Evolutionary conservation across 495 filamentous ascomycete genomes (phyloP).

Genomic region (Clohesyomyces aquaticus): DNA sequence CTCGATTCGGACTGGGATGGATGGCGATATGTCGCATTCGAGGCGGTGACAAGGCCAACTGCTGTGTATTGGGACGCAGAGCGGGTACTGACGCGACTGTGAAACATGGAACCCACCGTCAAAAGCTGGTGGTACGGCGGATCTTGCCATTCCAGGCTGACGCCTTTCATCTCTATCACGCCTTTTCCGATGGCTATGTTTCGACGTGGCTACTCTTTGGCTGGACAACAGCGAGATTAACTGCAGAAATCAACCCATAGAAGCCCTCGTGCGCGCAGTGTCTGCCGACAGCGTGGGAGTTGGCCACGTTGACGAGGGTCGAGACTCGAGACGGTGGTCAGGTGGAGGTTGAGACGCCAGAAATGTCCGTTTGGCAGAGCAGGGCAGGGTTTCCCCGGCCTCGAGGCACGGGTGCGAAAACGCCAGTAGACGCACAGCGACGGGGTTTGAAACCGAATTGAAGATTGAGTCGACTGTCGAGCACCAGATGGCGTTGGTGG

Average conservation of each 20-base stretch:
- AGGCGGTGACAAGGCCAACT: conserved; percentile 1
- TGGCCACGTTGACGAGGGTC: conserved; percentile 5
- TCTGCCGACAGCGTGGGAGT: background rate
- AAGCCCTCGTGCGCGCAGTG: too few species aligned
- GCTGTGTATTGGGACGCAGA: conserved; percentile 15
- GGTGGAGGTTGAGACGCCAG: conserved; percentile 11
- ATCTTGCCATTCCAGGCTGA: background rate
- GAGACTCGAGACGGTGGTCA: conserved; percentile 19
- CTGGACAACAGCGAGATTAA: background rate
- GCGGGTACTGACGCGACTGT: conserved; percentile 4
- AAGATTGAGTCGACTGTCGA: conserved; percentile 16
- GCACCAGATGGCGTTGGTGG: conserved; percentile 32
- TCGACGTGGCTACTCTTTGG: background rate
- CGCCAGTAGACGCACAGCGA: conserved; percentile 11
- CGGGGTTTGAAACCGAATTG: conserved; percentile 19
- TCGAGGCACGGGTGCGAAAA: background rate
- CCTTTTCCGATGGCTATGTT: background rate
- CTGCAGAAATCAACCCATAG: background rate
- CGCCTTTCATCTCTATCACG: too few species aligned
- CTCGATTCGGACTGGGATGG: background rate
- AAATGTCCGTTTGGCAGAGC: background rate
- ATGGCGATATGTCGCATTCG: background rate
- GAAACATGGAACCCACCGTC: background rate
- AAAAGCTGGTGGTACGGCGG: background rate
- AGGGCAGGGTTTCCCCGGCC: conserved; percentile 8